phyloP scores from a whole-genome alignment of 441 rosid species.

The Viola pubescens region DNA sequence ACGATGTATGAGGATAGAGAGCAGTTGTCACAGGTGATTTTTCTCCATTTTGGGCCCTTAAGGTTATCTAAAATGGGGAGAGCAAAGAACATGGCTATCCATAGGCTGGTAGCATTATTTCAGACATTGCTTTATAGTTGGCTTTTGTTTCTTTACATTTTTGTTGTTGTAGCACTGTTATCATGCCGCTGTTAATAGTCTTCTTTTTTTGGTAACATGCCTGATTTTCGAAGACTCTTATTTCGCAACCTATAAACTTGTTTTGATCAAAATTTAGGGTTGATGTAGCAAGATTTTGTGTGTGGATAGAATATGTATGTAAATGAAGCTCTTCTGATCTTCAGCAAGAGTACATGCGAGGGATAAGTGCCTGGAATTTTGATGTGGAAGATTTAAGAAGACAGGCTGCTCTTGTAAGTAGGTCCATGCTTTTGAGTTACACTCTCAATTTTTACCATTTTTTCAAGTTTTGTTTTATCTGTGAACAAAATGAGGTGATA shows the following conservation, averaged over 20 bases:
- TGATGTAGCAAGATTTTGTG: too few species aligned
- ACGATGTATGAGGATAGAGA: constrained; percentile 73
- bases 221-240: too few species aligned
- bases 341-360: constrained; percentile 90
- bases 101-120: background rate
- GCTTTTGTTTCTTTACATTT: too few species aligned
- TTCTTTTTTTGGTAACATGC: too few species aligned
- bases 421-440: too few species aligned
- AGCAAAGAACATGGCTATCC: too few species aligned
- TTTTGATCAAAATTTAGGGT: too few species aligned
- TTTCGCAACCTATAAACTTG: too few species aligned
- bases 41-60: constrained; percentile 7
- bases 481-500: background rate
- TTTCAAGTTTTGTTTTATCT: background rate
- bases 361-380: constrained; percentile 98
- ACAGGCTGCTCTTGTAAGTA: constrained; percentile 90
- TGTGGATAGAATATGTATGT: too few species aligned
- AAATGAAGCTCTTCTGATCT: background rate
- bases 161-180: too few species aligned
- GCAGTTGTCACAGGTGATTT: constrained; percentile 71
- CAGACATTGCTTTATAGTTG: background rate
- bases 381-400: constrained; percentile 89
- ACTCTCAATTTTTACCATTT: constrained; percentile 5
- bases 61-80: too few species aligned
- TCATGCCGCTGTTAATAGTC: too few species aligned